Evolutionary conservation across 352 stramenopile species (phyloP), one percentile per base, ranked within the genome.

Genomic region (Globisporangium solare): DNA sequence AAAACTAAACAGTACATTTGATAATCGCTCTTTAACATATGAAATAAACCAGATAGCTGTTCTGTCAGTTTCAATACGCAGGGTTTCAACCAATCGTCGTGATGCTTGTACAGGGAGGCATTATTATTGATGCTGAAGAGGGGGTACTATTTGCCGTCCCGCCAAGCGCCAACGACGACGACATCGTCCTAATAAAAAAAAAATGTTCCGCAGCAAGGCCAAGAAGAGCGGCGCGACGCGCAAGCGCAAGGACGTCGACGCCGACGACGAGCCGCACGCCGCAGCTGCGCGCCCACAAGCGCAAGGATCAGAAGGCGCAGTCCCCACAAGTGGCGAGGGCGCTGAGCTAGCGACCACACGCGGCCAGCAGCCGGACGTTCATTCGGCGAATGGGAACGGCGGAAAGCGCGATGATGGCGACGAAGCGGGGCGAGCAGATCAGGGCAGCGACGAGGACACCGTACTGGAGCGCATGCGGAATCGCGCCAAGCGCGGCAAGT

Each of bases 181-280:
- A 47, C 20, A 7, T 6, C 6, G 14, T n/a, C n/a, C n/a, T n/a
- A n/a, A n/a, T n/a, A n/a, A n/a, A n/a, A n/a, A n/a, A n/a, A 31
- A 37, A 51, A 81, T 81, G 72, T 81, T 81, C 51, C 69, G 72
- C 24, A 68, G 39, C 47, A 81, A 76, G 54, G 63, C 61, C 46
- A 83, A 75, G 67, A 79, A 75, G 59, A 62, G 53, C 3, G 60
- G 18, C 11, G 43, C 39, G 14, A 22, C 51, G 15, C 64, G 65
- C n/a, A 78, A 78, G 52, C 64, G 72, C 18, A 73, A 66, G 54
- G 64, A 72, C 1, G 66, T 63, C 27, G 66, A 54, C 40, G 50
- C 17, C 3, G 59, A 56, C 27, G 27, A 35, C 27, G 27, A 35
- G 27, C 27, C 27, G 27, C 27, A 35, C 27, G 27, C 27, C 7